Base-by-base conservation (phyloP, 495 filamentous ascomycete genomes). In the Paragyromitra xinjiangensis region DNA sequence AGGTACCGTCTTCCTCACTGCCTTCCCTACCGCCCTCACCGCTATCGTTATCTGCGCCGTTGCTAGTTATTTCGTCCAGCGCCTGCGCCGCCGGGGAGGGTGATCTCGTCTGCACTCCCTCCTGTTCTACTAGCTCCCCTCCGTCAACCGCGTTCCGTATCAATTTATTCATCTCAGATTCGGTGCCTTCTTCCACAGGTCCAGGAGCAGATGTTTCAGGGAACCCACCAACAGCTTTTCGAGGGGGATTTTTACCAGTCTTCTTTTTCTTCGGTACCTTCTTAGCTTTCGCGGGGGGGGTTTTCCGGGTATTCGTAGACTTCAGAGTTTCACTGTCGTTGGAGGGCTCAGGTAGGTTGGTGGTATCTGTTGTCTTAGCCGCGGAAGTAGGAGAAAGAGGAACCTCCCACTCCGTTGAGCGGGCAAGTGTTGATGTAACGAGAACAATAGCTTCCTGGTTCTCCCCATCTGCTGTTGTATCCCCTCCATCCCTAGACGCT, bases 401-500 rank as follows among this genome's bases (percentile, higher is more conserved):
- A 6, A 12, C 11, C 0, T 29, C 26, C 40, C 6, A 44, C n/a
- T 26, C 9, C 19, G 11, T 29, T 3, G 55, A 61, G 2, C 3
- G 24, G 53, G 1, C 6, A 58, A 22, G 11, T 61, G 26, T 37
- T 61, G 44, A 6, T 16, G 48, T 19, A 51, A 56, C 56, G 39
- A 64, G 44, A 44, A 56, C 26, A 29, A 72, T 58, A 44, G 50
- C 44, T 3, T 76, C 58, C 26, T 76, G 58, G 24, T 58, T 64
- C 34, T 56, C 67, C 37, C 7, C 12, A 19, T 4, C 34, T n/a
- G n/a, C 1, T 29, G 6, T 26, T n/a, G 44, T 50, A 22, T 29
- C 26, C 3, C 6, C 29, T n/a, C 12, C 16, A 16, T 24, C 64
- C n/a, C 58, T 40, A 11, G 68, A 39, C 14, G 66, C 0, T 19